Percentiles rank a stretch among this genome's conserved stretches.
These are phyloP conservation scores for Amborella trichopoda DNA, from an alignment of 164 flowering plant species.

Conservation along the genomic window DNA sequence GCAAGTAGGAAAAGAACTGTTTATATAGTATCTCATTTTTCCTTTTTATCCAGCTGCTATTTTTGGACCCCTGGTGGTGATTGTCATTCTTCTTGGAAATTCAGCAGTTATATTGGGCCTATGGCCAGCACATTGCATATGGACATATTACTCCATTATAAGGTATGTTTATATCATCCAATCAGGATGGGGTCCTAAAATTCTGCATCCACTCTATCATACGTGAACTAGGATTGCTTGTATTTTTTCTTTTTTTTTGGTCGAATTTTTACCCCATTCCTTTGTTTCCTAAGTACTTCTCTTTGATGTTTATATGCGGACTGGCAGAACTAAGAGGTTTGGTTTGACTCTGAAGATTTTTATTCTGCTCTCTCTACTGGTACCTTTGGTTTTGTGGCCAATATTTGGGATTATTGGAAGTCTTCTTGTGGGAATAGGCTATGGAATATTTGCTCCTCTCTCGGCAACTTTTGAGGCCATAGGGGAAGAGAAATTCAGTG, in stretches of 20 bases:
- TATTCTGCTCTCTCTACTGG: slow-evolving; percentile 23
- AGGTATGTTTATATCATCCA: slow-evolving; percentile 31
- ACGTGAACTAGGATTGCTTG: too few relatives aligned
- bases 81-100: slow-evolving; percentile 44
- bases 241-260: background rate
- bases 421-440: slow-evolving; percentile 67
- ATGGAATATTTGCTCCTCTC: slow-evolving; percentile 67
- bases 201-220: too few relatives aligned
- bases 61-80: slow-evolving; percentile 32
- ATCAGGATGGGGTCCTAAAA: too few relatives aligned
- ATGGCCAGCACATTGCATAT: slow-evolving; percentile 75
- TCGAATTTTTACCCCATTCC: background rate
- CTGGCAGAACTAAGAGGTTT: slow-evolving; percentile 61
- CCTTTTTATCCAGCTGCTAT: slow-evolving; percentile 31
- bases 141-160: slow-evolving; percentile 68
- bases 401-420: slow-evolving; percentile 54
- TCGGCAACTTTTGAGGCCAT: slow-evolving; percentile 82
- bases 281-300: background rate
- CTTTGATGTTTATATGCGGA: too few relatives aligned
- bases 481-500: slow-evolving; percentile 33
- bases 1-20: too few relatives aligned
- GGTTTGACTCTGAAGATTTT: slow-evolving; percentile 55
- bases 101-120: slow-evolving; percentile 67
- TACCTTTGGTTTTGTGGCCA: slow-evolving; percentile 77
- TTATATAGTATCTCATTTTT: too few relatives aligned